phyloP scores from a whole-genome alignment of 2,329 filamentous ascomycete genomes.

The Talaromyces islandicus region DNA sequence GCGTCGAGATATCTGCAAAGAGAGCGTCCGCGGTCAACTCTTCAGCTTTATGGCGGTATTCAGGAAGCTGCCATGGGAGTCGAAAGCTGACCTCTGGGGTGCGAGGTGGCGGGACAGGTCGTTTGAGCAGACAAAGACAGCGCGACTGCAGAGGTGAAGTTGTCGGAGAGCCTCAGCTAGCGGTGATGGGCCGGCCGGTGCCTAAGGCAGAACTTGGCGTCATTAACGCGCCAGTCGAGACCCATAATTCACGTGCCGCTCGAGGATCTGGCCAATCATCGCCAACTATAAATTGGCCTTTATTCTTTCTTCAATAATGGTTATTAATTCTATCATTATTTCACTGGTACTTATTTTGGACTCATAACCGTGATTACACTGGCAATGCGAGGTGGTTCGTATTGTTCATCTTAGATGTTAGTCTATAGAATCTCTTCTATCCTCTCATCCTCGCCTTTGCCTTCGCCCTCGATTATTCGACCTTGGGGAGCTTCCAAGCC shows the following conservation, averaged over 20 bases:
- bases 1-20: not conserved
- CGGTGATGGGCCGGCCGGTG: not conserved
- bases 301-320: not conserved
- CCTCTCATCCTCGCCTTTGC: slow-evolving; percentile 38
- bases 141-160: not conserved
- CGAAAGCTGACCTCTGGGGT: not conserved
- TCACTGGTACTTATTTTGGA: not conserved
- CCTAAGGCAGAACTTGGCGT: not conserved
- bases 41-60: not conserved
- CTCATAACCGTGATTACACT: not conserved
- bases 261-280: not conserved
- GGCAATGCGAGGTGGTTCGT: no score
- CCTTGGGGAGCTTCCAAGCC: slow-evolving; percentile 11
- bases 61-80: not conserved
- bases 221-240: not conserved
- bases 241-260: not conserved
- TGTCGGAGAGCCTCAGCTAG: not conserved
- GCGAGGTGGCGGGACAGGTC: not conserved
- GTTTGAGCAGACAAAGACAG: not conserved
- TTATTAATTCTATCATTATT: not conserved
- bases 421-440: slow-evolving; percentile 39
- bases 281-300: not conserved
- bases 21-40: not conserved
- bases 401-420: not conserved
- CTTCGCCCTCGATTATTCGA: slow-evolving; percentile 6